Conservation (phyloP, 768 basidiomycete species). For the Hydnum rufescens region DNA sequence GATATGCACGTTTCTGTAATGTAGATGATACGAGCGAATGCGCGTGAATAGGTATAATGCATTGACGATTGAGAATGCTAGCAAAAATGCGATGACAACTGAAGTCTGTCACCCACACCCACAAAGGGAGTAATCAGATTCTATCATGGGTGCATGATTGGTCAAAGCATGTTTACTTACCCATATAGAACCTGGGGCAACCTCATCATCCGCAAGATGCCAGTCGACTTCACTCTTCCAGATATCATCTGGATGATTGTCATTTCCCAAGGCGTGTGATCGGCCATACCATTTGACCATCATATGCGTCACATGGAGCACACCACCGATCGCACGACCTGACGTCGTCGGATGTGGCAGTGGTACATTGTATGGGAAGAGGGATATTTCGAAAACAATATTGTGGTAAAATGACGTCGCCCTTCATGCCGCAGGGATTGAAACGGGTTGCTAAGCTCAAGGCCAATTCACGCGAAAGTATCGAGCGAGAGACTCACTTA, state of each 20-base stretch:
- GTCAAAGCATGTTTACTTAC: constrained; percentile 21
- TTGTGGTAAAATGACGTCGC: constrained; percentile 32
- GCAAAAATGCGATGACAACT: not conserved
- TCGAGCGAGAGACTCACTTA: constrained; percentile 17
- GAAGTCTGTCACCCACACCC: no score
- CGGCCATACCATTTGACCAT: constrained; percentile 36
- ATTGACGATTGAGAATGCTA: constrained; percentile 6
- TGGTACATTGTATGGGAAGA: constrained; percentile 67
- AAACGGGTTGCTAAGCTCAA: constrained; percentile 14
- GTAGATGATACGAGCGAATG: constrained; percentile 5
- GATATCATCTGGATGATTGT: constrained; percentile 62
- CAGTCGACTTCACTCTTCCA: constrained; percentile 30
- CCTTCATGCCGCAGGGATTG: no score
- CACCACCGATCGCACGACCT: constrained; percentile 43
- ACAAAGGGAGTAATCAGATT: no score
- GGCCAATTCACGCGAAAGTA: constrained; percentile 11
- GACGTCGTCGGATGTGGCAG: constrained; percentile 45
- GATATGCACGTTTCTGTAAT: not conserved
- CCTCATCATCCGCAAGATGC: constrained; percentile 27
- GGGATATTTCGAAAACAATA: constrained; percentile 57
- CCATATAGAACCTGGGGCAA: constrained; percentile 46
- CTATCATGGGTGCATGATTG: not conserved
- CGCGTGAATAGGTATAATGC: constrained; percentile 8
- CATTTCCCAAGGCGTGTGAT: constrained; percentile 34
- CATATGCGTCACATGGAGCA: constrained; percentile 49